Evolutionary conservation across 108 stramenopile genomes (phyloP), one percentile per base, ranked within the genome.

Genomic region (Skeletonema potamos): DNA sequence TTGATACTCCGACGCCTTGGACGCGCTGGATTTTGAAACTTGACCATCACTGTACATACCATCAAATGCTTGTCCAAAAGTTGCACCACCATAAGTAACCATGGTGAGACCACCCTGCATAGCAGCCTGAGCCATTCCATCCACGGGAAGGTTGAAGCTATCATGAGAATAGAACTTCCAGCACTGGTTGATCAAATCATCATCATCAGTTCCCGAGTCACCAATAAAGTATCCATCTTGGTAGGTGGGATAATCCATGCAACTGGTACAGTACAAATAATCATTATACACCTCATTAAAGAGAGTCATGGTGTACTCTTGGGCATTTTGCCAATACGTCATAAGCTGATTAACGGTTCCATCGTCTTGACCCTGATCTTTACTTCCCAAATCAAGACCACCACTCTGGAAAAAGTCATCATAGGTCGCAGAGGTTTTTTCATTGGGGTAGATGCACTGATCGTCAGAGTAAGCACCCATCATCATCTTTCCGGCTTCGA

Each of bases 191-290:
- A 94, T 94, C n/a, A 94, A 54, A 73, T 94, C 92, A 55, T 91
- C 92, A 43, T 94, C 92, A 59, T 94, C 92, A 17, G 64, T 91
- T 24, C 92, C 92, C 24, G 74, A 44, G 60, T 94, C 87, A 43
- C 92, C 92, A 68, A 94, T 94, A 55, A 90, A 84, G 69, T 91
- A 94, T 48, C 92, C 92, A 81, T 94, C 92, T 68, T 94, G 92
- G 62, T 91, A 94, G 1, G 92, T 94, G 10, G 92, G 92, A 63
- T 91, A 94, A 76, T 94, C 92, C n/a, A 94, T 85, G 62, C 92
- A 93, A 11, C 83, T 76, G 7, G 92, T 94, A 55, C 92, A 94
- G 64, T 82, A 91, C 72, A 70, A 77, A 83, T 68, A 94, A 28
- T 74, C 37, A 32, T 87, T 70, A 66, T 94, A 94, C 9, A 94